These are phyloP conservation scores for Haberlea rhodopensis DNA, from an alignment of 257 asterid species.

Conservation along the genomic window DNA sequence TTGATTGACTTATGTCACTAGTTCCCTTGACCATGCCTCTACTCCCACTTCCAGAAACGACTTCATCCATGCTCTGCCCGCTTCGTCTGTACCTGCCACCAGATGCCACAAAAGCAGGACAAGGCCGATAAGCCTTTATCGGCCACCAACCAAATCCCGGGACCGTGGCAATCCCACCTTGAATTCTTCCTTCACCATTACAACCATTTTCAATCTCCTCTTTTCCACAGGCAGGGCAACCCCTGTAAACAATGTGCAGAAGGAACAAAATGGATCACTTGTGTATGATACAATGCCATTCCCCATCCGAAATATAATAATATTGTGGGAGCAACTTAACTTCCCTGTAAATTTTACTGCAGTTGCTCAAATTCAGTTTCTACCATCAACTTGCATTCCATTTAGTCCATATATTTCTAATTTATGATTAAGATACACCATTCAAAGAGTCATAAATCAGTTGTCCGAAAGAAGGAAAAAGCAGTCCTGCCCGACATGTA, in stretches of 20 bases:
- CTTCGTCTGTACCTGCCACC: conserved; percentile 79
- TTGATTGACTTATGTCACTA: conserved; percentile 28
- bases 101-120: conserved; percentile 78
- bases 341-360: background rate
- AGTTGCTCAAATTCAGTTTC: background rate
- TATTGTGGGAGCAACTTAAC: background rate
- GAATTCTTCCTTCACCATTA: conserved; percentile 93
- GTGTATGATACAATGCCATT: background rate
- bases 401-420: background rate
- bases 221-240: conserved; percentile 79
- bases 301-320: background rate
- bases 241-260: conserved; percentile 36
- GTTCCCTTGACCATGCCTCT: conserved; percentile 26
- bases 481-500: background rate
- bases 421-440: background rate
- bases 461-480: background rate
- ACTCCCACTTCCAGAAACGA: conserved; percentile 61
- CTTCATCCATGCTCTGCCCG: conserved; percentile 95
- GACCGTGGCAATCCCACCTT: conserved; percentile 90
- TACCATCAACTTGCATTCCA: background rate
- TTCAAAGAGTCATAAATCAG: background rate
- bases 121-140: conserved; percentile 88
- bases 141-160: conserved; percentile 99
- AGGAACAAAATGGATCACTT: background rate
- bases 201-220: conserved; percentile 77